Percentiles rank a stretch among this genome's conserved stretches.
Conservation (phyloP, 1,139 yeast species). For the Yamadazyma songkhlaensis region DNA sequence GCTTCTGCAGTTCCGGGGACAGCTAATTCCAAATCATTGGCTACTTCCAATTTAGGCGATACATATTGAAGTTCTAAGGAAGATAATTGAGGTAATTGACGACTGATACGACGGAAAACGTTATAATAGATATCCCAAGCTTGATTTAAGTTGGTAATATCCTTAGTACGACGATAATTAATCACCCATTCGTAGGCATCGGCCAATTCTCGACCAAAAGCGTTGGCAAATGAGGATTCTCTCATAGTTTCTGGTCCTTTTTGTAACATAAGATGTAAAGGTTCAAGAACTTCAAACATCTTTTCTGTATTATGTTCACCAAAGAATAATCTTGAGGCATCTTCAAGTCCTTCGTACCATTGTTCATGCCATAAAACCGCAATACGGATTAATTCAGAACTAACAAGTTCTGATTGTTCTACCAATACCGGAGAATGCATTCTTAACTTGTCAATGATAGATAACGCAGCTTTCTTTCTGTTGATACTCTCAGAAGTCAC, state of each 20-base stretch:
- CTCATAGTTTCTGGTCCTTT: slow-evolving; percentile 91
- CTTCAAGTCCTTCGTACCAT: slow-evolving; percentile 98
- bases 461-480: slow-evolving; percentile 87
- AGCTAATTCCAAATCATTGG: slow-evolving; percentile 79
- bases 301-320: slow-evolving; percentile 94
- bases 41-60: slow-evolving; percentile 82
- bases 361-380: slow-evolving; percentile 98
- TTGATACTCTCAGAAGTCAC: slow-evolving; percentile 89
- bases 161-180: slow-evolving; percentile 81
- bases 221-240: slow-evolving; percentile 89
- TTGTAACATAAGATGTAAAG: slow-evolving; percentile 77
- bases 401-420: slow-evolving; percentile 91
- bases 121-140: slow-evolving; percentile 98
- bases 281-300: slow-evolving; percentile 90
- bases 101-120: slow-evolving; percentile 85
- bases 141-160: slow-evolving; percentile 84
- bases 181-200: slow-evolving; percentile 95
- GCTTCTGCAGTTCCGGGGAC: slow-evolving; percentile 93
- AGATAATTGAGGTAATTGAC: slow-evolving; percentile 85
- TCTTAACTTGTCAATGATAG: slow-evolving; percentile 89
- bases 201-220: slow-evolving; percentile 88
- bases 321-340: slow-evolving; percentile 89
- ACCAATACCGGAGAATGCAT: slow-evolving; percentile 82
- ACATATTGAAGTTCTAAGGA: slow-evolving; percentile 89
- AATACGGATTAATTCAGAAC: slow-evolving; percentile 87